These are phyloP conservation scores for Kwoniella heveanensis DNA, from an alignment of 768 basidiomycete genomes.

Conservation along the genomic window DNA sequence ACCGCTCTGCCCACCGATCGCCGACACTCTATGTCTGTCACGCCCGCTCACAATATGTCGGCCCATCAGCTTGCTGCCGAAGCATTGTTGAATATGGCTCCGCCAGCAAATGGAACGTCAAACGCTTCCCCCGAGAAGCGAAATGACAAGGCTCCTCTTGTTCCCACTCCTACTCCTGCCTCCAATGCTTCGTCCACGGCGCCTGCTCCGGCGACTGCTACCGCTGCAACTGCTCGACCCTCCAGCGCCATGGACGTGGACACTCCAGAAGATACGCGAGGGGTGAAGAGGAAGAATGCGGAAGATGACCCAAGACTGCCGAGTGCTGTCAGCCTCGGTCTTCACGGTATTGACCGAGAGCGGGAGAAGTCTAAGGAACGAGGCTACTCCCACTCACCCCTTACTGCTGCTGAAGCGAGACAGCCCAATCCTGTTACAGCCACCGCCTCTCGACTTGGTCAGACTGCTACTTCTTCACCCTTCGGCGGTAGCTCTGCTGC, in stretches of 20 bases:
- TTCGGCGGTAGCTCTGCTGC: constrained; percentile 10
- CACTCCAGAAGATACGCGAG: constrained; percentile 36
- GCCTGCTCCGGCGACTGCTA: constrained; percentile 8
- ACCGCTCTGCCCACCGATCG: background rate
- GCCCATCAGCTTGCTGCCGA: constrained; percentile 56
- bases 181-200: constrained; percentile 22
- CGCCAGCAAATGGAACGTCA: constrained; percentile 26
- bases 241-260: constrained; percentile 25
- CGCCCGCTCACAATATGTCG: constrained; percentile 29
- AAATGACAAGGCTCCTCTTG: constrained; percentile 13
- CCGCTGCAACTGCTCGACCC: constrained; percentile 1
- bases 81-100: constrained; percentile 52
- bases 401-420: constrained; percentile 18
- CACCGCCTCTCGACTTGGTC: constrained; percentile 21
- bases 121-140: constrained; percentile 20
- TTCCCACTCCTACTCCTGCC: constrained; percentile 15
- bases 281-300: constrained; percentile 47
- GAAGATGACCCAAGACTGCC: constrained; percentile 38
- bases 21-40: background rate
- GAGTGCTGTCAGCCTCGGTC: constrained; percentile 23
- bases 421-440: constrained; percentile 19
- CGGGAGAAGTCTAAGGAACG: constrained; percentile 31
- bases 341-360: constrained; percentile 27
- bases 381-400: constrained; percentile 32
- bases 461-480: constrained; percentile 10